Evolutionary conservation across 768 basidiomycete species (phyloP).

Genomic region (Heimioporus sp.): DNA sequence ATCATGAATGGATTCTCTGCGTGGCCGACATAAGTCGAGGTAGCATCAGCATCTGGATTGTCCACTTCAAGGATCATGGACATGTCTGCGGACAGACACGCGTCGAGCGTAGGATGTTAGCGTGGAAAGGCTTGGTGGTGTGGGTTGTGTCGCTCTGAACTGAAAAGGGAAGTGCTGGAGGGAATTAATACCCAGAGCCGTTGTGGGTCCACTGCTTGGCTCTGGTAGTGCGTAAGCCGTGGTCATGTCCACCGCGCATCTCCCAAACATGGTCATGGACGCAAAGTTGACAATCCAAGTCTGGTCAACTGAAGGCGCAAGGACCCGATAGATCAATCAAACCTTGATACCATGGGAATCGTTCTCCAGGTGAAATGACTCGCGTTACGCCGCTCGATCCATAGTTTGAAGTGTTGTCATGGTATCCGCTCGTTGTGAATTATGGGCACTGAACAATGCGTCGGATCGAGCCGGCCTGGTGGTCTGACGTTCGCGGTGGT

Average conservation of each 20-base stretch:
- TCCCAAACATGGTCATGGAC: slow-evolving; percentile 18
- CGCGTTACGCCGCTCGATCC: too few species aligned
- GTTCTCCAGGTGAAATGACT: too few species aligned
- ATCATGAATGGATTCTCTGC: slow-evolving; percentile 12
- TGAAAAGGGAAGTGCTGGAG: not conserved
- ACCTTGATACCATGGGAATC: slow-evolving; percentile 17
- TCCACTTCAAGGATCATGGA: slow-evolving; percentile 15
- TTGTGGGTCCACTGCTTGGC: slow-evolving; percentile 18
- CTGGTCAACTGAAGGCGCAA: not conserved
- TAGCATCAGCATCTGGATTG: slow-evolving; percentile 5
- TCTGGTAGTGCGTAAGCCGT: slow-evolving; percentile 6
- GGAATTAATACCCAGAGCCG: slow-evolving; percentile 4
- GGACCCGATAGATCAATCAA: slow-evolving; percentile 6
- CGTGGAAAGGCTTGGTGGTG: not conserved
- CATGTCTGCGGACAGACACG: slow-evolving; percentile 3
- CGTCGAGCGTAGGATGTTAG: not conserved
- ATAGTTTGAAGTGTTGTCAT: too few species aligned
- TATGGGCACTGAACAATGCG: too few species aligned
- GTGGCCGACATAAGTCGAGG: not conserved
- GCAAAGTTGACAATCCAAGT: slow-evolving; percentile 18
- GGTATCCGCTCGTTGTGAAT: too few species aligned
- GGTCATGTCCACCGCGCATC: slow-evolving; percentile 5
- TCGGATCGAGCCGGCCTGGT: too few species aligned
- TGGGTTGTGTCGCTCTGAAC: not conserved
- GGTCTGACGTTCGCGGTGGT: too few species aligned